A percentile compares a stretch with the other conserved stretches of the same genome.
Evolutionary conservation across 1,284 basidiomycete genomes (phyloP).

Genomic region (Boletellus deceptivus): DNA sequence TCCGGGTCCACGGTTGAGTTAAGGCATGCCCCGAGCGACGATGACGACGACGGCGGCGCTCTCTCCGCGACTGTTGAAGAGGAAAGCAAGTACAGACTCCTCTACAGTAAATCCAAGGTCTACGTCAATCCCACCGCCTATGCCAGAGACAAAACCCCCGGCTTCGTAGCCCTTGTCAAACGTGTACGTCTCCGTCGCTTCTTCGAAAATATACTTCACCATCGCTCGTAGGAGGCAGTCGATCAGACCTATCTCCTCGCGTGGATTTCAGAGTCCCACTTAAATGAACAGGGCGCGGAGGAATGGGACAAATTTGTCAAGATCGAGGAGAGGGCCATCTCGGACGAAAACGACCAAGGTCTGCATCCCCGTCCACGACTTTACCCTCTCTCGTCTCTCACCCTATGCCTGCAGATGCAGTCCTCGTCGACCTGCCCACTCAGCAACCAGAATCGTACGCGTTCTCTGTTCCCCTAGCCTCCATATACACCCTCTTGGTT

Average conservation of each 20-base stretch:
- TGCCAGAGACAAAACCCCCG: conserved; percentile 88
- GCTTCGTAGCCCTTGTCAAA: conserved; percentile 87
- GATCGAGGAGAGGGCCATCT: conserved; percentile 63
- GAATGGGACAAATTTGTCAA: conserved; percentile 87
- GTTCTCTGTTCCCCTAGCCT: conserved; percentile 88
- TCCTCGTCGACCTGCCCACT: conserved; percentile 74
- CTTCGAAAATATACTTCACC: conserved; percentile 8
- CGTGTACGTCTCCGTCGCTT: conserved; percentile 46
- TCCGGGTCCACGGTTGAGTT: conserved; percentile 80
- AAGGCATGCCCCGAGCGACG: conserved; percentile 39
- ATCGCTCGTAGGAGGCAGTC: conserved; percentile 55
- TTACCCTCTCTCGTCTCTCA: not conserved
- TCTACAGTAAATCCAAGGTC: conserved; percentile 90
- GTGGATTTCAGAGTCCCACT: conserved; percentile 81
- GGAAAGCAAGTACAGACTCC: conserved; percentile 66
- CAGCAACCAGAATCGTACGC: conserved; percentile 87
- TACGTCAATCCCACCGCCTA: conserved; percentile 94
- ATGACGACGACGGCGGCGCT: conserved; percentile 26
- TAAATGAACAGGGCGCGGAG: conserved; percentile 70
- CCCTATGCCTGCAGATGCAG: conserved; percentile 52
- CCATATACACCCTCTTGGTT: conserved; percentile 88
- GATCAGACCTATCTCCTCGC: conserved; percentile 75
- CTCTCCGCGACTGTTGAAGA: conserved; percentile 36
- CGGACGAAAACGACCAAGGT: conserved; percentile 74
- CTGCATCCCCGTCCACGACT: conserved; percentile 19